phyloP scores from a whole-genome alignment of 495 filamentous ascomycete genomes.

The Parmelia sp. region DNA sequence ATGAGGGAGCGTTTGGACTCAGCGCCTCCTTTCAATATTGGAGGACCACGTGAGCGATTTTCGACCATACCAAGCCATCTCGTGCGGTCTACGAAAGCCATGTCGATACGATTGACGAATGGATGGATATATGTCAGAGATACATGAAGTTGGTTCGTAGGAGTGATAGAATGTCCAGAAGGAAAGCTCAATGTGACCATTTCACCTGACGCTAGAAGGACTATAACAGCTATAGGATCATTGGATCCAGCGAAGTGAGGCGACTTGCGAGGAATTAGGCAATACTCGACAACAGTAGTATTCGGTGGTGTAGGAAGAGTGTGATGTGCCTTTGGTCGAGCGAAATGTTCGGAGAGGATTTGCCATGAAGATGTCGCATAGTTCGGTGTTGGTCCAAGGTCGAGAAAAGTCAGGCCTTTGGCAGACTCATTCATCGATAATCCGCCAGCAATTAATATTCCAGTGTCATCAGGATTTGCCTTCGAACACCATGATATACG shows the following conservation, averaged over 20 bases:
- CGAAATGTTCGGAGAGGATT: slow-evolving; percentile 67
- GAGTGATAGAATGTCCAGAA: slow-evolving; percentile 78
- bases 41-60: slow-evolving; percentile 62
- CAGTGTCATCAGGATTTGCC: slow-evolving; percentile 86
- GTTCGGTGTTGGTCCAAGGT: slow-evolving; percentile 80
- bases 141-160: slow-evolving; percentile 83
- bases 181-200: slow-evolving; percentile 84
- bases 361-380: slow-evolving; percentile 90
- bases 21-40: slow-evolving; percentile 68
- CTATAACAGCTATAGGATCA: slow-evolving; percentile 80
- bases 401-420: slow-evolving; percentile 78
- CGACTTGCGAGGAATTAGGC: slow-evolving; percentile 68
- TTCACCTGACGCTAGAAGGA: slow-evolving; percentile 77
- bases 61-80: slow-evolving; percentile 88
- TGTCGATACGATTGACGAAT: slow-evolving; percentile 62
- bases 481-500: slow-evolving; percentile 87
- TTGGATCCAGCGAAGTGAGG: slow-evolving; percentile 83
- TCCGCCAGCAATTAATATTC: slow-evolving; percentile 79
- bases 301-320: slow-evolving; percentile 73
- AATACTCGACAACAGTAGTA: slow-evolving; percentile 74
- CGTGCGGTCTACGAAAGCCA: slow-evolving; percentile 64
- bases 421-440: slow-evolving; percentile 52
- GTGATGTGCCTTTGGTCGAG: slow-evolving; percentile 57
- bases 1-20: slow-evolving; percentile 60
- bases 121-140: slow-evolving; percentile 81